These are phyloP conservation scores for Gossypium longicalyx DNA, from an alignment of 345 rosid species.

Conservation along the genomic window DNA sequence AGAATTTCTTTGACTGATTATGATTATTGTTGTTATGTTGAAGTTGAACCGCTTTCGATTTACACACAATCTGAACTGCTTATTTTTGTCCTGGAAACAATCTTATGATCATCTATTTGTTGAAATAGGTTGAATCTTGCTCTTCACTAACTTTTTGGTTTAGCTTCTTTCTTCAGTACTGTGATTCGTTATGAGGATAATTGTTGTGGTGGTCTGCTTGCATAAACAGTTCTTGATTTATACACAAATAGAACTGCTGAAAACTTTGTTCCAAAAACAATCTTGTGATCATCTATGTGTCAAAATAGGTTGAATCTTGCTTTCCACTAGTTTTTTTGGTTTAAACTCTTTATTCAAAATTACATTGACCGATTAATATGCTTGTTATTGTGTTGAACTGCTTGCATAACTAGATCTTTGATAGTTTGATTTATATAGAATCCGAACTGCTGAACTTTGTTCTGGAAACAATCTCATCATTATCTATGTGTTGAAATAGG, in stretches of 20 bases:
- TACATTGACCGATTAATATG: neutral
- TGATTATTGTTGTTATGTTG: neutral
- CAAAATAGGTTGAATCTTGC: conserved; percentile 4
- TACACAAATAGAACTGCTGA: neutral
- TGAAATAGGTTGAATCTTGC: conserved; percentile 2
- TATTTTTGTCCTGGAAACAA: neutral
- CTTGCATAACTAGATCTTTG: neutral
- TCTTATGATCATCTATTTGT: neutral
- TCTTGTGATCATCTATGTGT: neutral
- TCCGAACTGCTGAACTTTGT: neutral
- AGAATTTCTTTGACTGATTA: neutral
- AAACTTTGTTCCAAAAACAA: neutral
- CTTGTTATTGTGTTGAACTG: neutral
- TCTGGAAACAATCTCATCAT: neutral
- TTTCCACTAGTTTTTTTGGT: neutral
- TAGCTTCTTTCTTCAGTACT: neutral
- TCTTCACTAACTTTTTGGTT: neutral
- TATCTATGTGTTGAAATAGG: neutral
- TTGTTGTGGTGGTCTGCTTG: neutral
- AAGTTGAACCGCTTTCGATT: neutral
- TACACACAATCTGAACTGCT: neutral
- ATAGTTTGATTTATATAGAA: neutral
- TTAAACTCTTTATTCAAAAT: neutral
- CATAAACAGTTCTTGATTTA: neutral
- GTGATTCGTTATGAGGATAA: neutral